Conservation (phyloP, 345 rosid species). For the Gossypium thurberi region DNA sequence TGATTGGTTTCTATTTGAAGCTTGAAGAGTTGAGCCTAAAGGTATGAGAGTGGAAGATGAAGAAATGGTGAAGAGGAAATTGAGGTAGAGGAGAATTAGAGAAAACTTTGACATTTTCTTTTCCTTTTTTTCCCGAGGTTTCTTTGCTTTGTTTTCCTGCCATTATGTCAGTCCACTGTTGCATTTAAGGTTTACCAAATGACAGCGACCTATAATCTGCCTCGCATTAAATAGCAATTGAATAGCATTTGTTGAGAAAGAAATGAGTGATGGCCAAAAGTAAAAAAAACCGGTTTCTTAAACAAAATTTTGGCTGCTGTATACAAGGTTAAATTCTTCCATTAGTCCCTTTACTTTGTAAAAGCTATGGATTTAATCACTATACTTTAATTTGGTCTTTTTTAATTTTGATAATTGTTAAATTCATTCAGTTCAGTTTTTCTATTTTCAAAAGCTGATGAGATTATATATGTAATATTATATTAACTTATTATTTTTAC, state of each 20-base stretch:
- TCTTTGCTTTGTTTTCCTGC: neutral
- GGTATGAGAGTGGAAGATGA: conserved; percentile 18
- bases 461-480: too few species aligned
- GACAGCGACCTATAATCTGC: neutral
- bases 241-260: too few species aligned
- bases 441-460: rapidly evolving
- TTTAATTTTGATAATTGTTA: too few species aligned
- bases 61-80: conserved; percentile 5
- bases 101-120: neutral
- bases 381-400: rapidly evolving
- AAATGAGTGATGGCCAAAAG: too few species aligned
- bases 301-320: too few species aligned
- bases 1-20: conserved; percentile 24
- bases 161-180: neutral
- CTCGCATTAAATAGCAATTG: neutral
- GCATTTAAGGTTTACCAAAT: neutral
- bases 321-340: too few species aligned
- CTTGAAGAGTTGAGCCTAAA: conserved; percentile 37
- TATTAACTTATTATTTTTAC: rapidly evolving
- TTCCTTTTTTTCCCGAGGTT: neutral
- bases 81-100: neutral
- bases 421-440: too few species aligned
- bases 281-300: too few species aligned
- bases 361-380: rapidly evolving
- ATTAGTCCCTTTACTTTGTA: too few species aligned